A percentile compares a stretch with the other conserved stretches of the same genome.
phyloP scores from a whole-genome alignment of 805 yeast species.

The Teunomyces gatunensis region DNA sequence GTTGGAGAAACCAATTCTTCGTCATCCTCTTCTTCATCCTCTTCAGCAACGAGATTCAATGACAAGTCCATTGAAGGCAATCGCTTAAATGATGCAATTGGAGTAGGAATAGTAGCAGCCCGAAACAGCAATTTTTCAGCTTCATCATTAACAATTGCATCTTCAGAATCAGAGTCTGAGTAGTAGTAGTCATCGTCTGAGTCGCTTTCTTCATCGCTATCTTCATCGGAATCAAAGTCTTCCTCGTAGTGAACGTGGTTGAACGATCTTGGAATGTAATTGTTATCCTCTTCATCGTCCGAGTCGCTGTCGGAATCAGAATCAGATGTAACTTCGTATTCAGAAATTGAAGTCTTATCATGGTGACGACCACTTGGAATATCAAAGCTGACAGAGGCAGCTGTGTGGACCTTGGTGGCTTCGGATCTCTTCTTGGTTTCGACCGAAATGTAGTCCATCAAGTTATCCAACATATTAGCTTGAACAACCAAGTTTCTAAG shows the following conservation, averaged over 20 bases:
- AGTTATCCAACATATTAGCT: slow-evolving; percentile 65
- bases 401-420: slow-evolving; percentile 5
- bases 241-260: slow-evolving; percentile 6
- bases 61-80: slow-evolving; percentile 19
- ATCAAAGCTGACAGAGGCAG: slow-evolving; percentile 12
- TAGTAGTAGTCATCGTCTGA: slow-evolving; percentile 20
- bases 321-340: slow-evolving; percentile 37
- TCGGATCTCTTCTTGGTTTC: slow-evolving; percentile 22
- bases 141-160: slow-evolving; percentile 4
- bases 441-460: slow-evolving; percentile 51
- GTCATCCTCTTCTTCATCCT: slow-evolving; percentile 10
- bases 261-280: slow-evolving; percentile 13
- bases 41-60: slow-evolving; percentile 11
- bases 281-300: slow-evolving; percentile 14
- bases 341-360: slow-evolving; percentile 32
- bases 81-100: slow-evolving; percentile 10
- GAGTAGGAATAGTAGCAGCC: not conserved
- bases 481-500: slow-evolving; percentile 62
- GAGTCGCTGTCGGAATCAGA: slow-evolving; percentile 24
- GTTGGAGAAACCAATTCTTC: slow-evolving; percentile 4
- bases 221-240: slow-evolving; percentile 22
- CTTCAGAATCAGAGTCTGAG: slow-evolving; percentile 14
- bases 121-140: not conserved
- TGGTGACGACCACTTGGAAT: slow-evolving; percentile 14
- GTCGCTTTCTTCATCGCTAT: slow-evolving; percentile 16